phyloP scores from a whole-genome alignment of 2,329 filamentous ascomycete species.

The Aspergillus pseudoglaucus region DNA sequence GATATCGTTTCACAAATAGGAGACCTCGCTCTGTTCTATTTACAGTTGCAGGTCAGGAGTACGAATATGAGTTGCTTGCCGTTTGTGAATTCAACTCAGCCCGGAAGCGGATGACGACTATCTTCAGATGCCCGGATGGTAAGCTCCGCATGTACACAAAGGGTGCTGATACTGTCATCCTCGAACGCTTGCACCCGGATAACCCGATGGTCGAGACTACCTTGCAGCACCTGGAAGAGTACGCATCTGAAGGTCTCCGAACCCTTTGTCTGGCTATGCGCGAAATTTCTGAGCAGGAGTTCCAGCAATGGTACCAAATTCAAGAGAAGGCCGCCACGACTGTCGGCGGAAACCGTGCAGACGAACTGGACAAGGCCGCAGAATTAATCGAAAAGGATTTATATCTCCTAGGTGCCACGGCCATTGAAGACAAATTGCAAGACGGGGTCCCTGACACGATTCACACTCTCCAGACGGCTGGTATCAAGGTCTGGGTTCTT shows the following conservation, averaged over 20 bases:
- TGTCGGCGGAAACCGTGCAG: slow-evolving; percentile 82
- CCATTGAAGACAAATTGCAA: slow-evolving; percentile 93
- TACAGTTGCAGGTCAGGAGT: slow-evolving; percentile 62
- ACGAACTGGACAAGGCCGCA: slow-evolving; percentile 93
- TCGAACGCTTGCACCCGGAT: slow-evolving; percentile 77
- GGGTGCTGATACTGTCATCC: slow-evolving; percentile 93
- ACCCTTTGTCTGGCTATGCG: slow-evolving; percentile 93
- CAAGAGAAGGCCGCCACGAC: slow-evolving; percentile 86
- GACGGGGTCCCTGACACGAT: slow-evolving; percentile 98
- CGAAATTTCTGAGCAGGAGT: slow-evolving; percentile 85
- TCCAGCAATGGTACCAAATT: slow-evolving; percentile 75
- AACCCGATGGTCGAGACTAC: slow-evolving; percentile 88
- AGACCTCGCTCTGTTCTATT: slow-evolving; percentile 87
- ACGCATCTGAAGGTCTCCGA: slow-evolving; percentile 89
- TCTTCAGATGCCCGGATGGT: slow-evolving; percentile 92
- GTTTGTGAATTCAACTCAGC: slow-evolving; percentile 99
- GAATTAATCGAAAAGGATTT: slow-evolving; percentile 93
- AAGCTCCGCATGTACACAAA: slow-evolving; percentile 93
- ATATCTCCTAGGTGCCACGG: slow-evolving; percentile 84
- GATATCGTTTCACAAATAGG: slow-evolving; percentile 84
- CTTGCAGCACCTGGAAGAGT: slow-evolving; percentile 92
- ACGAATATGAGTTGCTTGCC: slow-evolving; percentile 83
- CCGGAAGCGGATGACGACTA: slow-evolving; percentile 94
- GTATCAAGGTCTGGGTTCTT: slow-evolving; percentile 97
- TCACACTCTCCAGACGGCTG: slow-evolving; percentile 89